A percentile compares a stretch with the other conserved stretches of the same genome.
Conservation (phyloP, 768 basidiomycete genomes). For the Podaxis mareebaensis region DNA sequence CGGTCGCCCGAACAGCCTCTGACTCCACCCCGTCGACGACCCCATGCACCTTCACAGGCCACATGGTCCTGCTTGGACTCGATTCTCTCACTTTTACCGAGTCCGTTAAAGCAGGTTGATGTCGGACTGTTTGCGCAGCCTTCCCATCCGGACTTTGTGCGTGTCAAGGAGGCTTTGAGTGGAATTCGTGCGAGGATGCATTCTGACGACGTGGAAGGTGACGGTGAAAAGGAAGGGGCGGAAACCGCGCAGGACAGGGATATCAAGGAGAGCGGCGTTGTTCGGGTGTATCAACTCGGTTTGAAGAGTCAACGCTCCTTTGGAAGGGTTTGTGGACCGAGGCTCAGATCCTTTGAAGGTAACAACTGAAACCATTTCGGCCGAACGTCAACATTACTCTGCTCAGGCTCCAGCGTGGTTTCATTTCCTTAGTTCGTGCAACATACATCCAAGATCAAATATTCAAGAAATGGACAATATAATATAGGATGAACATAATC, state of each 20-base stretch:
- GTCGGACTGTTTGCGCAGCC: slow-evolving; percentile 42
- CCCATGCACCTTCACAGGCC: neutral
- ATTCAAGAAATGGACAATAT: neutral
- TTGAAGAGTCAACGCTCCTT: slow-evolving; percentile 39
- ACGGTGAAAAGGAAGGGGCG: neutral
- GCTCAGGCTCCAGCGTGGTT: neutral
- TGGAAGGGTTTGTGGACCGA: slow-evolving; percentile 13
- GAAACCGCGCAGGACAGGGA: neutral
- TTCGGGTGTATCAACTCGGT: slow-evolving; percentile 41
- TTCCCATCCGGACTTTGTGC: slow-evolving; percentile 31
- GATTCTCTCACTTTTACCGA: slow-evolving; percentile 31
- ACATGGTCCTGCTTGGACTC: slow-evolving; percentile 37
- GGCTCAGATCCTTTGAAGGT: slow-evolving; percentile 9
- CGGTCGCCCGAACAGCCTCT: neutral
- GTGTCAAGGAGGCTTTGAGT: slow-evolving; percentile 32
- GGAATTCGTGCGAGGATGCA: slow-evolving; percentile 20
- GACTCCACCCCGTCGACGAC: slow-evolving; percentile 1
- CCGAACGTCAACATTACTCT: neutral
- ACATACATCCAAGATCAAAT: neutral
- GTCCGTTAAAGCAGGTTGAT: slow-evolving; percentile 35
- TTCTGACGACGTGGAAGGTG: neutral
- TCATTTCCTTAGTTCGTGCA: neutral
- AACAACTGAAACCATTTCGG: neutral
- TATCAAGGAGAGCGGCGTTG: slow-evolving; percentile 26
- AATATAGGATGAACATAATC: neutral